Evolutionary conservation across 2,329 filamentous ascomycete species (phyloP).

Genomic region (Rasamsonia emersonii): DNA sequence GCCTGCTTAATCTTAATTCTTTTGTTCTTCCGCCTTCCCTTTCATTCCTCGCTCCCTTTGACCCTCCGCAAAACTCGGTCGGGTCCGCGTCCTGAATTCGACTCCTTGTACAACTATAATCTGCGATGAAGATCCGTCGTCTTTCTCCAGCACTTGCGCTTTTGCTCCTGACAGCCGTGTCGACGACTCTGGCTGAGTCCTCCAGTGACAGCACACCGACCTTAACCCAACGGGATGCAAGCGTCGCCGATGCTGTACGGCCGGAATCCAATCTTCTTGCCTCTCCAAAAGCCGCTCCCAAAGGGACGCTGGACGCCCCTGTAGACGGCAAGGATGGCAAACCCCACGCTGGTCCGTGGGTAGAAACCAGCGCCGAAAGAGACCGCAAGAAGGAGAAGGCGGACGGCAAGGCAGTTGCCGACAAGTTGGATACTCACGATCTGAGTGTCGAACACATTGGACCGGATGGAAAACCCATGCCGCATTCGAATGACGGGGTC

Average conservation of each 20-base stretch:
- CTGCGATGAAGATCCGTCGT: constrained; percentile 25
- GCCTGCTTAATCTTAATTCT: no score
- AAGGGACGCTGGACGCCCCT: constrained; percentile 69
- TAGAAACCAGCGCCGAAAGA: constrained; percentile 40
- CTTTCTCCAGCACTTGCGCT: constrained; percentile 24
- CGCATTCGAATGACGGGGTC: constrained; percentile 62
- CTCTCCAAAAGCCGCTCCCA: constrained; percentile 20
- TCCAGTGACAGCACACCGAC: no score
- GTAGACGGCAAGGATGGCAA: constrained; percentile 91
- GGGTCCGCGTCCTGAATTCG: no score
- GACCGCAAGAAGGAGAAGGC: constrained; percentile 33
- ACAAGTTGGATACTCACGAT: constrained; percentile 16
- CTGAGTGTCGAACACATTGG: constrained; percentile 29
- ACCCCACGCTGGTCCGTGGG: constrained; percentile 76
- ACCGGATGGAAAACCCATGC: constrained; percentile 35
- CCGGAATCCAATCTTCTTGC: constrained; percentile 13
- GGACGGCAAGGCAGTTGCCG: constrained; percentile 25
- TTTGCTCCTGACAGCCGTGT: constrained; percentile 26
- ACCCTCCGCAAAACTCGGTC: no score
- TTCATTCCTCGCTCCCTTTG: no score
- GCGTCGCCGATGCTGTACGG: constrained; percentile 11
- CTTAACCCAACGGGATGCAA: constrained; percentile 1
- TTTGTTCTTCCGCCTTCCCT: no score
- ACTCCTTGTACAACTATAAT: no score
- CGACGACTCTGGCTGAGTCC: constrained; percentile 18